Conservation (phyloP, 371 early-diverging fungal genomes). For the Saksenaea oblongispora region DNA sequence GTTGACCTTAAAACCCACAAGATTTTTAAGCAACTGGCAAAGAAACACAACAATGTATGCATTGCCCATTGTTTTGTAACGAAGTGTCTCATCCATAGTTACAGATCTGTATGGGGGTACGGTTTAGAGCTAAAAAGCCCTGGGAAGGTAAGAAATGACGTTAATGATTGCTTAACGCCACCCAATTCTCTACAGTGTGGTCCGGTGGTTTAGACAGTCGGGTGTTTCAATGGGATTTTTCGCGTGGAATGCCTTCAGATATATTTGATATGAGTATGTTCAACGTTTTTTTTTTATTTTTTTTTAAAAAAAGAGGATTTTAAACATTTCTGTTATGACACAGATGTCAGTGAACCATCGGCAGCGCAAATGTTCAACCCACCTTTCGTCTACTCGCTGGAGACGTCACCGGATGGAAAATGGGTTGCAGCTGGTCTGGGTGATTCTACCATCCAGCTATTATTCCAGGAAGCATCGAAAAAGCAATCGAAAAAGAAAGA, state of each 20-base stretch:
- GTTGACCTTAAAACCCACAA: conserved; percentile 45
- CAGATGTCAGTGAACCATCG: conserved; percentile 32
- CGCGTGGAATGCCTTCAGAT: conserved; percentile 30
- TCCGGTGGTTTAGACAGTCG: conserved; percentile 53
- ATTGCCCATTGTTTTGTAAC: background rate
- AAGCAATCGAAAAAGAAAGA: conserved; percentile 14
- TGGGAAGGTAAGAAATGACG: conserved; percentile 41
- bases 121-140: conserved; percentile 40
- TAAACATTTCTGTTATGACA: background rate
- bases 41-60: conserved; percentile 41
- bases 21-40: conserved; percentile 38
- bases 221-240: conserved; percentile 48
- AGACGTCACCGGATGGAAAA: conserved; percentile 26
- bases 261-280: conserved; percentile 34
- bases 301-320: conserved; percentile 4
- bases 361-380: conserved; percentile 51
- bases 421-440: conserved; percentile 49
- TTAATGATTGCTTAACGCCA: background rate
- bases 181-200: conserved; percentile 30
- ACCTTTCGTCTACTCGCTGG: conserved; percentile 46
- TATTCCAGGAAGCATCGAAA: conserved; percentile 10
- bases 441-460: conserved; percentile 36
- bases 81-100: background rate
- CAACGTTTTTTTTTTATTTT: background rate
- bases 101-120: conserved; percentile 49